Evolutionary conservation across 345 rosid species (phyloP), one percentile per base, ranked within the genome.

Genomic region (Xanthoceras sorbifolium): DNA sequence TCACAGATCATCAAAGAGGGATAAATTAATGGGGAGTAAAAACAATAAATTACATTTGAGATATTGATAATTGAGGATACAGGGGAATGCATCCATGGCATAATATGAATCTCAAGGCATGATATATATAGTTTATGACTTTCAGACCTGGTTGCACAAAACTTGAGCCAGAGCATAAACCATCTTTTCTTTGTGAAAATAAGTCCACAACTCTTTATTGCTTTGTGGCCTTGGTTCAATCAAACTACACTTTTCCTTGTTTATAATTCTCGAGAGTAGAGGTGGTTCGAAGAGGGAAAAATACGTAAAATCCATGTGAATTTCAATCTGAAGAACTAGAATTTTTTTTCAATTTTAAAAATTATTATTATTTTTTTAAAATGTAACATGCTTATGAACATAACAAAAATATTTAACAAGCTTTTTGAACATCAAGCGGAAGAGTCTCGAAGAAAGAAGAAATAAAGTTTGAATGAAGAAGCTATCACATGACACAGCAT

Each of bases 371-470:
- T 36, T 36, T 5, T 36, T 36, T 9, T 36, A 36, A 5, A 36
- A 9, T 36, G 40, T 36, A 36, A 36, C 40, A 36, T 36, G 40
- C 8, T 36, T 36, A 36, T 36, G 40, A 36, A 36, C 40, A 5
- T 36, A 36, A 36, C 40, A 36, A 36, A 32, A n/a, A 36, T 36
- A 36, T 36, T 5, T 36, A 36, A 36, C 40, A 7, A 48, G 26
- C 10, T 0, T 17, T 72, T 38, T 72, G 23, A 54, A 15, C 60
- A 25, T 38, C 8, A 38, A 38, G 32, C 40, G 9, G 28, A 40
- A 72, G 55, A 32, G 64, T 71, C 48, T 57, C 5, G 14, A 71
- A 71, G 28, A 59, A 11, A 60, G 14, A 63, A 12, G 61, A 67
- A 65, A 3, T 11, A 2, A 23, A 22, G 6, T 25, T 74, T 48